Percentiles rank a stretch among this genome's conserved stretches.
These are phyloP conservation scores for Euphorbia pulcherrima DNA, from an alignment of 345 rosid species.

Conservation along the genomic window DNA sequence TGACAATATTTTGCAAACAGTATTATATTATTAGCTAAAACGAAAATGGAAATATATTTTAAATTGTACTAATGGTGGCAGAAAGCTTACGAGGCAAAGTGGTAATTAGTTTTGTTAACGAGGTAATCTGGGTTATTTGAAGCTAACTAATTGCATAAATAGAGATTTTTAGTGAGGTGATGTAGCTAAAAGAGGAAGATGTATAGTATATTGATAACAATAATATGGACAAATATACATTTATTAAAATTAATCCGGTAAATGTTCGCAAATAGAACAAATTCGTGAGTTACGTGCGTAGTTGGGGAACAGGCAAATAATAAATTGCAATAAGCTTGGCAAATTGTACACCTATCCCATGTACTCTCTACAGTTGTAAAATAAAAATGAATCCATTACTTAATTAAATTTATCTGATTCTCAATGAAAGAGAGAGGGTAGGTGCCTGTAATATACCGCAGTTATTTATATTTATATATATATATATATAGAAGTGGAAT, in stretches of 20 bases:
- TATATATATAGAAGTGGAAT: too few species aligned
- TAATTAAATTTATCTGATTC: too few species aligned
- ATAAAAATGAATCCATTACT: too few species aligned
- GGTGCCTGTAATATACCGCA: not conserved
- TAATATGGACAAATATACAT: not conserved
- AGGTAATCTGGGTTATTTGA: too few species aligned
- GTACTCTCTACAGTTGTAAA: not conserved
- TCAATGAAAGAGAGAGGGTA: not conserved
- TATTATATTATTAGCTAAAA: too few species aligned
- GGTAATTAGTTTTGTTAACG: not conserved
- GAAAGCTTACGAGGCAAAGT: not conserved
- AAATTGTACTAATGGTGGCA: too few species aligned
- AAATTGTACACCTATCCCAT: not conserved
- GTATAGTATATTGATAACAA: not conserved
- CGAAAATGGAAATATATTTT: too few species aligned
- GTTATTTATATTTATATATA: too few species aligned
- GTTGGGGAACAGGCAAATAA: not conserved
- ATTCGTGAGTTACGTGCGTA: constrained; percentile 11
- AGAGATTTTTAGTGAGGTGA: too few species aligned
- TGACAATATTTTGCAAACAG: too few species aligned
- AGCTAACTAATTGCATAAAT: too few species aligned
- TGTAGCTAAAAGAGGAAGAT: not conserved
- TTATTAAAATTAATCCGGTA: not conserved
- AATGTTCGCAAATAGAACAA: constrained; percentile 6
- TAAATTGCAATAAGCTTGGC: not conserved